Evolutionary conservation across 257 asterid genomes (phyloP), one percentile per base, ranked within the genome.

Genomic region (Forsythia viridissima): DNA sequence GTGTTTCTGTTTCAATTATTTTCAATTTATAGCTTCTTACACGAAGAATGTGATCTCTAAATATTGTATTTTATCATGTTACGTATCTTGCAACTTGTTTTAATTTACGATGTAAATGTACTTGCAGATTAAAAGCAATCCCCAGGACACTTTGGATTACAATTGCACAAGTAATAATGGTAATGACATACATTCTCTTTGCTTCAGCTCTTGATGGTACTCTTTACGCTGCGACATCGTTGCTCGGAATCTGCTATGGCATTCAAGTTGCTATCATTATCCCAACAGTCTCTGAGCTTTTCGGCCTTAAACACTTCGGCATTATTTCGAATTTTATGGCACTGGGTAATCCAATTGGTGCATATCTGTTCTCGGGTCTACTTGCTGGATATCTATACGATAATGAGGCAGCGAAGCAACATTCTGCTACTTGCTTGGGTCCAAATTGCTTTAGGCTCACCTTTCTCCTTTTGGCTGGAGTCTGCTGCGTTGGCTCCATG

Each of bases 181-280:
- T 80, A 78, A 39, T 84, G 21, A 80, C 91, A 1, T 90, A 84
- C 81, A 88, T 90, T 84, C 90, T 92, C 3, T 90, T 85, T 65
- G 94, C 97, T 39, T 89, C 88, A 36, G 90, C 83, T 57, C 44
- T 82, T 13, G 40, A 74, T 55, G 89, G 89, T 6, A 89, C 90
- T 71, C 92, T 92, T 46, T 73, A 80, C 2, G 83, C 48, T 21
- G 92, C 94, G 38, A 90, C 90, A 4, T 83, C 88, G n/a, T 84
- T 89, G 24, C 97, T 92, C 0, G 97, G 97, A 21, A 80, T 87
- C 55, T 92, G 96, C 82, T 92, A 88, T 18, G 97, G 97, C 13
- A 83, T 84, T 65, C 96, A 92, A 61, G 83, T 88, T 73, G 85
- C 96, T 6, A 76, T 86, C 61, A 88, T 88, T 92, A 85, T 87